Conservation (phyloP, 176 grass and related monocot genomes). For the Ampelocalamus luodianensis region DNA sequence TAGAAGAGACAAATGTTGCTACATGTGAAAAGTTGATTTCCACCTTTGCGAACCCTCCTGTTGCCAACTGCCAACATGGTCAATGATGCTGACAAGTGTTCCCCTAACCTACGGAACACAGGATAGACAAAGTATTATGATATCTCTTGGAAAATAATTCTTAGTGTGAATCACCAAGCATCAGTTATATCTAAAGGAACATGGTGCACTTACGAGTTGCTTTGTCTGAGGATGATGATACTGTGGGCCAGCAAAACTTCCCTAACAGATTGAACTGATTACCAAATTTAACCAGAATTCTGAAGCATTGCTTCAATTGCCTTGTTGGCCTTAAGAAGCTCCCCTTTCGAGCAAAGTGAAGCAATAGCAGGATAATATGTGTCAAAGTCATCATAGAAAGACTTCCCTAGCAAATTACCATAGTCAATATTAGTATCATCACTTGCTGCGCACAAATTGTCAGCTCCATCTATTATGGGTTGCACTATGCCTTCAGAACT, state of each 20-base stretch:
- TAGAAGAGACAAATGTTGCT: slow-evolving; percentile 3
- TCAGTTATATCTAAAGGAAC: slow-evolving; percentile 21
- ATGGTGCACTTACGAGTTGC: slow-evolving; percentile 36
- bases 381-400: slow-evolving; percentile 68
- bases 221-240: slow-evolving; percentile 34
- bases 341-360: slow-evolving; percentile 75
- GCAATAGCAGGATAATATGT: slow-evolving; percentile 76
- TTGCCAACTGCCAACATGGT: slow-evolving; percentile 25
- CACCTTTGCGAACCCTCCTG: slow-evolving; percentile 20
- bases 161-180: slow-evolving; percentile 16
- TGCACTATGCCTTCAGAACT: slow-evolving; percentile 25
- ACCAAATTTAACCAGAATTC: slow-evolving; percentile 63
- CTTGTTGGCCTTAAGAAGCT: slow-evolving; percentile 67
- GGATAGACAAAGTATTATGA: not conserved
- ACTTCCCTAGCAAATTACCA: slow-evolving; percentile 55
- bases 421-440: slow-evolving; percentile 49
- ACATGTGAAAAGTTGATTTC: slow-evolving; percentile 1
- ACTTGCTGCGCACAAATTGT: slow-evolving; percentile 33
- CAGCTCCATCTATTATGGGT: slow-evolving; percentile 47
- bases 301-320: slow-evolving; percentile 76
- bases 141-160: not conserved
- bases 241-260: slow-evolving; percentile 13
- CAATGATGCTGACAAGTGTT: slow-evolving; percentile 13
- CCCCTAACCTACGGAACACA: slow-evolving; percentile 1
- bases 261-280: slow-evolving; percentile 16